Percentiles rank a stretch among this genome's conserved stretches.
These are phyloP conservation scores for Fusarium sambucinum DNA, from an alignment of 2,329 filamentous ascomycete genomes.

Conservation along the genomic window DNA sequence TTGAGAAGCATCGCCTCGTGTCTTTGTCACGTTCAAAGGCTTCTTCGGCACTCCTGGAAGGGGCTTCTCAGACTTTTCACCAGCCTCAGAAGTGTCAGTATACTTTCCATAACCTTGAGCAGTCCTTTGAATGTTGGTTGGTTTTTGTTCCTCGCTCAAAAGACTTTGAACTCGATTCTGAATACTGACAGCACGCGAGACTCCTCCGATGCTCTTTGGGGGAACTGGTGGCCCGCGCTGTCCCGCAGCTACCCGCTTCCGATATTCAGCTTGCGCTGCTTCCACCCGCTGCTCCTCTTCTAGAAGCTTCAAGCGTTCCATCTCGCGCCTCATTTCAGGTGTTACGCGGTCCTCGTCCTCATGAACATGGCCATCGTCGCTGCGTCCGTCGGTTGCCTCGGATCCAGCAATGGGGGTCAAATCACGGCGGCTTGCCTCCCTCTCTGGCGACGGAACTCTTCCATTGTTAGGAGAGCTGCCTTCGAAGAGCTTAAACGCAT, in stretches of 20 bases:
- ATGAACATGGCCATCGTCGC: constrained; percentile 73
- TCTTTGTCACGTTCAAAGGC: constrained; percentile 56
- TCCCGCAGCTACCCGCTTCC: constrained; percentile 73
- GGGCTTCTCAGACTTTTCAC: constrained; percentile 55
- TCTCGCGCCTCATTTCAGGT: constrained; percentile 89
- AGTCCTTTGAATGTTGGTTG: constrained; percentile 71
- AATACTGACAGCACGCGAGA: constrained; percentile 82
- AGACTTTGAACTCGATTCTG: constrained; percentile 91
- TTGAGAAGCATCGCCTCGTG: constrained; percentile 48
- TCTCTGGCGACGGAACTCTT: constrained; percentile 63
- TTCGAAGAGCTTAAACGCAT: constrained; percentile 94
- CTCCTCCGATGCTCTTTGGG: constrained; percentile 68
- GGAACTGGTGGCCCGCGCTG: constrained; percentile 55
- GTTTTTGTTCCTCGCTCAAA: constrained; percentile 79
- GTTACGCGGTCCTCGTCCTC: constrained; percentile 76
- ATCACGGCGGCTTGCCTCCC: constrained; percentile 61
- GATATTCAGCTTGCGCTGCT: constrained; percentile 88
- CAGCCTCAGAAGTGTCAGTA: constrained; percentile 67
- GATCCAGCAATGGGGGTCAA: constrained; percentile 81
- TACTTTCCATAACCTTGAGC: constrained; percentile 92
- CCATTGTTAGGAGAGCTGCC: constrained; percentile 56
- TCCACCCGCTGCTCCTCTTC: constrained; percentile 93
- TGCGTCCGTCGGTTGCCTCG: constrained; percentile 70
- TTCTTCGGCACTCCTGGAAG: constrained; percentile 65
- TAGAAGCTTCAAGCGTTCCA: constrained; percentile 83